Conservation (phyloP, 345 rosid species). For the Salix koriyanagi region DNA sequence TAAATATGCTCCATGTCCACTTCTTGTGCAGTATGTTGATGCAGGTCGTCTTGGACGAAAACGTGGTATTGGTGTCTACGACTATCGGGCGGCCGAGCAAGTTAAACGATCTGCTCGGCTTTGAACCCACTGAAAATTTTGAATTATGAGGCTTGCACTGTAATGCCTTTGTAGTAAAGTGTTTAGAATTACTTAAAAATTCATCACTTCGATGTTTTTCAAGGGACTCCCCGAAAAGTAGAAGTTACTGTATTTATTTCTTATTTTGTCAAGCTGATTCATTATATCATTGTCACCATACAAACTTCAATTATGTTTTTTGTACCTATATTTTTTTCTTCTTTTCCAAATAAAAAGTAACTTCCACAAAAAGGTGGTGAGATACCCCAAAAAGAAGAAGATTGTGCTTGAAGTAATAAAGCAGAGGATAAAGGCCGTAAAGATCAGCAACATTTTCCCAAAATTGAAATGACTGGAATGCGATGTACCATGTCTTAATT, state of each 20-base stretch:
- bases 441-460: background rate
- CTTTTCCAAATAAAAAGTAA: too few species aligned
- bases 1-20: slow-evolving; percentile 77
- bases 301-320: too few species aligned
- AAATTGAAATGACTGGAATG: background rate
- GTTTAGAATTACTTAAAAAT: too few species aligned
- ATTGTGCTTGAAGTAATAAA: background rate
- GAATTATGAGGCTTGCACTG: background rate
- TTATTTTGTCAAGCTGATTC: too few species aligned
- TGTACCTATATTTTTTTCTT: too few species aligned
- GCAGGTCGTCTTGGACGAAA: slow-evolving; percentile 82
- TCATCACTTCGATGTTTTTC: too few species aligned
- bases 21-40: slow-evolving; percentile 79
- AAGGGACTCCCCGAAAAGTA: too few species aligned
- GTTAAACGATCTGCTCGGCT: slow-evolving; percentile 42
- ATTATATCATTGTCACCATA: background rate
- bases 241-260: too few species aligned
- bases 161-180: background rate
- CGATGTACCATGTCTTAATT: too few species aligned
- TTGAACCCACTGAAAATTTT: slow-evolving; percentile 17
- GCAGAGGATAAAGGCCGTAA: background rate
- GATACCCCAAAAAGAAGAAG: background rate
- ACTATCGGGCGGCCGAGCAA: slow-evolving; percentile 35
- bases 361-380: too few species aligned
- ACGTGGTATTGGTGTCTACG: slow-evolving; percentile 68